Evolutionary conservation across 2,329 filamentous ascomycete genomes (phyloP).

Genomic region (Fusarium nisikadoi): DNA sequence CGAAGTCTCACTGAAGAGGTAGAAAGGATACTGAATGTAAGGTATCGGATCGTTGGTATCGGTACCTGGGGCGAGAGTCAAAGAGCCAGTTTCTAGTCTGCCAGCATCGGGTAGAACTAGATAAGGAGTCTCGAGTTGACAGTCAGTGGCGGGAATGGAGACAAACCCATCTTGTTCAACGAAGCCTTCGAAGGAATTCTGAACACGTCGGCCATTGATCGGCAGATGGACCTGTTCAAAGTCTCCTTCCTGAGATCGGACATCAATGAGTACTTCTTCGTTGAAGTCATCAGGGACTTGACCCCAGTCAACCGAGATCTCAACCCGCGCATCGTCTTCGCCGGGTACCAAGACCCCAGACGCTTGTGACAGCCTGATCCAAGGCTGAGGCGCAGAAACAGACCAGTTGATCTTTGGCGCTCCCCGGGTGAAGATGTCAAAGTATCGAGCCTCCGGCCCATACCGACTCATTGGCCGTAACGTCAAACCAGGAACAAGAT

Average conservation of each 20-base stretch:
- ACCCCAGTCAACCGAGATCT: slow-evolving; percentile 38
- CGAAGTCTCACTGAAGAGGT: slow-evolving; percentile 3
- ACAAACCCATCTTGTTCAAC: slow-evolving; percentile 67
- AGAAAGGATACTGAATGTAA: slow-evolving; percentile 23
- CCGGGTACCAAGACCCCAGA: slow-evolving; percentile 60
- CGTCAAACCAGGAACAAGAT: slow-evolving; percentile 67
- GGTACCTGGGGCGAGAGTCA: background rate
- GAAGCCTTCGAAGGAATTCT: slow-evolving; percentile 66
- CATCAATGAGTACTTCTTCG: slow-evolving; percentile 41
- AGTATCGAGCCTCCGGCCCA: slow-evolving; percentile 65
- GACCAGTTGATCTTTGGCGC: slow-evolving; percentile 63
- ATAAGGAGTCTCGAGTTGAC: slow-evolving; percentile 4
- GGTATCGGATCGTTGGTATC: accelerated
- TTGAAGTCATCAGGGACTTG: slow-evolving; percentile 55
- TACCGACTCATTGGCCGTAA: slow-evolving; percentile 69
- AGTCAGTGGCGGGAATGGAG: slow-evolving; percentile 27
- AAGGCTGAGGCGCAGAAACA: slow-evolving; percentile 59
- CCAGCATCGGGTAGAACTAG: slow-evolving; percentile 20
- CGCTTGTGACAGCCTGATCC: slow-evolving; percentile 62
- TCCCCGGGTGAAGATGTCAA: slow-evolving; percentile 72
- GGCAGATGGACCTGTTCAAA: slow-evolving; percentile 65
- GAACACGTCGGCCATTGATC: slow-evolving; percentile 60
- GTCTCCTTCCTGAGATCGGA: slow-evolving; percentile 50
- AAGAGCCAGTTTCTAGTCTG: slow-evolving; percentile 15
- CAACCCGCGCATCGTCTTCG: slow-evolving; percentile 27